Evolutionary conservation across 306 rosid genomes (phyloP), one percentile per base, ranked within the genome.

Genomic region (Betula pendula): DNA sequence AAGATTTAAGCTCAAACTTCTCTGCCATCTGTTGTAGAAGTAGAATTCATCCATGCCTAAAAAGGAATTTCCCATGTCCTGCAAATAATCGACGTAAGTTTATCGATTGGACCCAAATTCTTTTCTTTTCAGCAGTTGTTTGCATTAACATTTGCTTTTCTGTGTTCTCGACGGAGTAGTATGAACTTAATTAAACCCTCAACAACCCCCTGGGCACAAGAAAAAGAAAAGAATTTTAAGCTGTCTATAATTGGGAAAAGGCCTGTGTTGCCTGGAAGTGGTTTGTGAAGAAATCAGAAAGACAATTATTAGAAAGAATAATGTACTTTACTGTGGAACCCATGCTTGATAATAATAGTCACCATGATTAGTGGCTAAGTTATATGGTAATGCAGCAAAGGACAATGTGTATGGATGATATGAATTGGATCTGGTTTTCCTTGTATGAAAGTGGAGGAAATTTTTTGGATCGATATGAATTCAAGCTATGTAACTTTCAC

Each of bases 11-110:
- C 70, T 75, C 70, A 69, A 58, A 27, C 72, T 58, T 71, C 49
- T 24, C 35, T 40, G 31, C 48, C 10, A 17, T 38, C 24, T 73
- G 74, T 76, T 80, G 80, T 90, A 88, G 95, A 83, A 83, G 71
- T 55, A 79, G 49, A 60, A 68, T 90, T 27, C 83, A 79, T 79
- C 14, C 93, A 14, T 94, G 98, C 89, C 75, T 94, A 24, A 85
- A 88, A 77, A 83, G 83, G 75, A 84, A 85, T 90, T 92, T 85
- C 22, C 98, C 97, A 7, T 94, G 98, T 82, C 56, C 84, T 70
- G 48, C 81, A 0, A 50, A 10, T 40, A 73, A 82, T 59, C 59
- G 70, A 73, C 13, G 98, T 94, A 82, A 83, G 94, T 71, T 31
- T 62, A n/a, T 58, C 66, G 56, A 69, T 68, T 52, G 17, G 40